phyloP scores from a whole-genome alignment of 2,329 filamentous ascomycete species.

The Fusarium luffae region DNA sequence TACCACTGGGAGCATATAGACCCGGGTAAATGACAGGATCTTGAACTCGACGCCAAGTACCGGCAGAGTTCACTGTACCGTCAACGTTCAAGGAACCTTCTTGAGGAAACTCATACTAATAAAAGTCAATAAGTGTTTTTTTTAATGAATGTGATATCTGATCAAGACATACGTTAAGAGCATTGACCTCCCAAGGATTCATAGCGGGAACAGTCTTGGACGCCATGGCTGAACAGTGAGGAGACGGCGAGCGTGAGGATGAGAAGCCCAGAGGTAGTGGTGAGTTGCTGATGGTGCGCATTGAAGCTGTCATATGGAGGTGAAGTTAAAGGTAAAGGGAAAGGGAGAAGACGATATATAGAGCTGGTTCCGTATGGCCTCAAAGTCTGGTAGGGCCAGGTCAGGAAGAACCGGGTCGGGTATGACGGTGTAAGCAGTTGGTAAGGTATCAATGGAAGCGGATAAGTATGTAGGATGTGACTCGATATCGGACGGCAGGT shows the following conservation, averaged over 20 bases:
- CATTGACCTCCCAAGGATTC: slow-evolving; percentile 45
- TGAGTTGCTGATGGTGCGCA: slow-evolving; percentile 28
- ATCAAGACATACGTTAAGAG: slow-evolving; percentile 38
- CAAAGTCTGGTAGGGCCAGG: slow-evolving; percentile 2
- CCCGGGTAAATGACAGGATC: slow-evolving; percentile 67
- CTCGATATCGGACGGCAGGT: background rate
- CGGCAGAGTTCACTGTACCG: slow-evolving; percentile 30
- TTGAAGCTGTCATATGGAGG: slow-evolving; percentile 27
- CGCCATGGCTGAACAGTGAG: slow-evolving; percentile 25
- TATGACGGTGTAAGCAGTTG: slow-evolving; percentile 21
- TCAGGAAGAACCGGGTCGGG: slow-evolving; percentile 6
- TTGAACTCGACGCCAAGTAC: slow-evolving; percentile 45
- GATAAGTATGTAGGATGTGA: slow-evolving; percentile 1
- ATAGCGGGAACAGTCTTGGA: slow-evolving; percentile 32
- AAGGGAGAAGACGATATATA: slow-evolving; percentile 24
- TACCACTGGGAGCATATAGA: slow-evolving; percentile 65
- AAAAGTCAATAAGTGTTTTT: slow-evolving; percentile 15
- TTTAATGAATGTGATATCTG: background rate
- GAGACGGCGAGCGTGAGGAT: slow-evolving; percentile 13
- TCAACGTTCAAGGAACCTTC: slow-evolving; percentile 37
- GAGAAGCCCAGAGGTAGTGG: slow-evolving; percentile 18
- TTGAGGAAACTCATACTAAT: slow-evolving; percentile 44
- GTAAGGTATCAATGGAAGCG: slow-evolving; percentile 28
- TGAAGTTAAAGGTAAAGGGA: background rate
- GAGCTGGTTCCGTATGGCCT: background rate